Evolutionary conservation across 805 yeast genomes (phyloP), one percentile per base, ranked within the genome.

Genomic region (Limtongia smithiae): DNA sequence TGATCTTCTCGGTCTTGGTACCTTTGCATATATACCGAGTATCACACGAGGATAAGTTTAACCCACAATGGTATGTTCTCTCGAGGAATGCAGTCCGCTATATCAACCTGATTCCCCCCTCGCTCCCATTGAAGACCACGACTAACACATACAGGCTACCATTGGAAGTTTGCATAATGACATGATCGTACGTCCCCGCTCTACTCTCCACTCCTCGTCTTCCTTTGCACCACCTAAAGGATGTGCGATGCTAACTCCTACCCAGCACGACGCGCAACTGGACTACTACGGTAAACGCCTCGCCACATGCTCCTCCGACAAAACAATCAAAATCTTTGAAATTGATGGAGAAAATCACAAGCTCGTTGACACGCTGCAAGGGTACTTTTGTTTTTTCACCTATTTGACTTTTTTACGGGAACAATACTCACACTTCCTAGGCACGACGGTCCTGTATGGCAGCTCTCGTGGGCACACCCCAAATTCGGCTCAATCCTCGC

Each of bases 381-480:
- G 95, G 33, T 60, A 44, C 7, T 50, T 30, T 15, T 36, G 27
- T 11, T n/a, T 20, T 30, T 41, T n/a, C n/a, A n/a, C n/a, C n/a
- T 31, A 15, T 14, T 28, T 17, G 41, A n/a, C 27, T 24, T 17
- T 37, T 37, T 7, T 8, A 30, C 18, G 43, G 20, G n/a, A 15
- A 20, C 11, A 37, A 37, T 18, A 32, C 22, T 20, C n/a, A 8
- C 1, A 32, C 15, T 17, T 32, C 2, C 28, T 22, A 62, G 71
- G 31, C 98, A 93, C 68, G 96, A 89, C 55, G 98, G 97, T 30
- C 97, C 98, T 11, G 97, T 93, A 41, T 93, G 98, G 98, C 96
- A 91, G 71, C 95, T 89, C 18, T 80, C 87, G 46, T 93, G 98
- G 98, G 97, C 97, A 2, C 98, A 93, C 66, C 98, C 98, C 28